Evolutionary conservation across 768 basidiomycete species (phyloP).

Genomic region (Xerocomellus amylosporus): DNA sequence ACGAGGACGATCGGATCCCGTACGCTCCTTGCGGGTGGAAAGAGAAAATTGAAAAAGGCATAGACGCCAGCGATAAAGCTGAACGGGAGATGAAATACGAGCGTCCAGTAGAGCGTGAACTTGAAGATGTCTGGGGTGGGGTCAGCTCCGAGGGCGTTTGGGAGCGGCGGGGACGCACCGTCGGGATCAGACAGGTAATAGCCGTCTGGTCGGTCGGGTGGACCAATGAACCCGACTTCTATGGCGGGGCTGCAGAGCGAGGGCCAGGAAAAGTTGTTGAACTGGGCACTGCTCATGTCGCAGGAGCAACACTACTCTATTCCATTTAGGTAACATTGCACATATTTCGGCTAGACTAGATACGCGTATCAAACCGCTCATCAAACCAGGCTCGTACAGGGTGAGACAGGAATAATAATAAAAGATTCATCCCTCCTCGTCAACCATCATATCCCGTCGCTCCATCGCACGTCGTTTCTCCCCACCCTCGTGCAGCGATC

Average conservation of each 20-base stretch:
- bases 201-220: slow-evolving; percentile 33
- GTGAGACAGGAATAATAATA: background rate
- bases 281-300: slow-evolving; percentile 4
- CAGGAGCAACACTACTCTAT: background rate
- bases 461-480: slow-evolving; percentile 1
- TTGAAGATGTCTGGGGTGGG: slow-evolving; percentile 37
- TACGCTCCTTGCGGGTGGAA: slow-evolving; percentile 31
- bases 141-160: background rate
- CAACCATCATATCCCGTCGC: slow-evolving; percentile 18
- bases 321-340: background rate
- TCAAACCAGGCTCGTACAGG: background rate
- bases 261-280: slow-evolving; percentile 33
- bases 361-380: background rate
- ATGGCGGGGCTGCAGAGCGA: slow-evolving; percentile 38
- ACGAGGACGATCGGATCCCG: slow-evolving; percentile 2
- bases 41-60: slow-evolving; percentile 41
- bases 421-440: slow-evolving; percentile 11
- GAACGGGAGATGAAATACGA: slow-evolving; percentile 45
- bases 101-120: slow-evolving; percentile 48
- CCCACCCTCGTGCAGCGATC: slow-evolving; percentile 4
- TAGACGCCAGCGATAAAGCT: slow-evolving; percentile 40
- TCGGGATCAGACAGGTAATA: slow-evolving; percentile 35
- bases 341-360: background rate
- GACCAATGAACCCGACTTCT: slow-evolving; percentile 29
- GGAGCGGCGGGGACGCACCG: slow-evolving; percentile 20